Evolutionary conservation across 148 eudicot species (phyloP), one percentile per base, ranked within the genome.

Genomic region (Camellia lanceoleosa): DNA sequence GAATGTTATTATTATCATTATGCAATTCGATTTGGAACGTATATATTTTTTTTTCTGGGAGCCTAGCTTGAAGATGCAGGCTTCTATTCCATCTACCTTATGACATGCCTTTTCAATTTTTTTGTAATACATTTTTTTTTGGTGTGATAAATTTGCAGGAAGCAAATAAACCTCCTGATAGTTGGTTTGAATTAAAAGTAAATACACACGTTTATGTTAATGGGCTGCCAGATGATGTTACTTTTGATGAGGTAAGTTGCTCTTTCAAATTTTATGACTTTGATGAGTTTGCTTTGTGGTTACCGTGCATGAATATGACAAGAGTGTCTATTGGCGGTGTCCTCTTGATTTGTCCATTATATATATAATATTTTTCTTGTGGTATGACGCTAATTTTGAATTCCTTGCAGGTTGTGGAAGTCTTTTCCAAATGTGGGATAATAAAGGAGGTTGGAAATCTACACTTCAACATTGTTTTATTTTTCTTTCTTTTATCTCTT

Each of bases 391-490:
- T 81, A 30, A 79, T 71, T 46, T 84, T 30, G 60, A 52, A 54
- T 80, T 23, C 68, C 68, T 18, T 86, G 84, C 89, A 96, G 99
- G 83, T 94, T 55, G 97, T 89, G 68, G 98, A 96, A 85, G 98
- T 92, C 23, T 96, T 96, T 84, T 92, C 99, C 44, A 94, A 94
- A 87, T 96, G 97, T 80, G 99, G 99, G 78, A 89, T 96, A 80
- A 86, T 96, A 81, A 96, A 91, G 88, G 99, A 96, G 92, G 99
- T 94, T 71, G 4, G 89, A 7, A 70, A 71, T 38, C 18, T 54
- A 41, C 55, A n/a, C 7, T 55, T 15, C 52, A 10, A 41, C 8
- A 41, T 13, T 60, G 10, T 49, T 77, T 41, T 54, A 38, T 20
- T 78, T 59, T 41, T 68, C 67, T 42, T 55, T 20, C 18, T 75